These are phyloP conservation scores for Mucor piriformis DNA, from an alignment of 371 early-diverging fungal species.

Conservation along the genomic window DNA sequence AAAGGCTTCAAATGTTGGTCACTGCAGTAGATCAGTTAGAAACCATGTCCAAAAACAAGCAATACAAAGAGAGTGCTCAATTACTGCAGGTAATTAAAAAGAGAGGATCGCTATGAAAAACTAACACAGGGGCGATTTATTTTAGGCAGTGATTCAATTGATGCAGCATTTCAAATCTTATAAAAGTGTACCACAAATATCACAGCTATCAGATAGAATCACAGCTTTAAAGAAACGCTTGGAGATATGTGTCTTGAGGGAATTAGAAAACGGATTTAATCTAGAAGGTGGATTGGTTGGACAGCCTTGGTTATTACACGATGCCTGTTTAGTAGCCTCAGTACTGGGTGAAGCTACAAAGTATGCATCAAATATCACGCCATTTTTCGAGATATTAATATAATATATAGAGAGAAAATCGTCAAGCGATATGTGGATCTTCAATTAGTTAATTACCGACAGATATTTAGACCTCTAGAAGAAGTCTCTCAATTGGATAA, in stretches of 20 bases:
- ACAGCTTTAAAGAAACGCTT: constrained; percentile 66
- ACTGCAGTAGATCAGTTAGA: constrained; percentile 82
- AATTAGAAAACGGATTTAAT: constrained; percentile 62
- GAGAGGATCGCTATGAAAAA: not conserved
- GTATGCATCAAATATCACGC: constrained; percentile 49
- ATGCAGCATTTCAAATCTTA: constrained; percentile 78
- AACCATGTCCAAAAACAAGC: constrained; percentile 62
- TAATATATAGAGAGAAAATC: constrained; percentile 45
- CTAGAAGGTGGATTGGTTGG: constrained; percentile 55
- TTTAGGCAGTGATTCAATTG: constrained; percentile 78
- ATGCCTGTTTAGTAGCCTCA: constrained; percentile 80
- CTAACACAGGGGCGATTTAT: not conserved
- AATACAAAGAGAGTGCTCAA: constrained; percentile 80
- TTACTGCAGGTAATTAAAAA: constrained; percentile 65
- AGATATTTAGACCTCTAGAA: constrained; percentile 77
- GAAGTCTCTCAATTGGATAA: constrained; percentile 88
- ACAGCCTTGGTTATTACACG: constrained; percentile 59
- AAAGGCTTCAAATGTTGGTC: constrained; percentile 88
- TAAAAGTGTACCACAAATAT: constrained; percentile 76
- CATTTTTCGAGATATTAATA: not conserved
- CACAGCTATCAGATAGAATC: constrained; percentile 67
- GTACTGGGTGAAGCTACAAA: constrained; percentile 69
- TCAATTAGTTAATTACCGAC: constrained; percentile 83
- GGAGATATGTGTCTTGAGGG: constrained; percentile 71
- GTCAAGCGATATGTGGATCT: constrained; percentile 81